phyloP scores from a whole-genome alignment of 352 stramenopile species.

The Globisporangium uncinulatum region DNA sequence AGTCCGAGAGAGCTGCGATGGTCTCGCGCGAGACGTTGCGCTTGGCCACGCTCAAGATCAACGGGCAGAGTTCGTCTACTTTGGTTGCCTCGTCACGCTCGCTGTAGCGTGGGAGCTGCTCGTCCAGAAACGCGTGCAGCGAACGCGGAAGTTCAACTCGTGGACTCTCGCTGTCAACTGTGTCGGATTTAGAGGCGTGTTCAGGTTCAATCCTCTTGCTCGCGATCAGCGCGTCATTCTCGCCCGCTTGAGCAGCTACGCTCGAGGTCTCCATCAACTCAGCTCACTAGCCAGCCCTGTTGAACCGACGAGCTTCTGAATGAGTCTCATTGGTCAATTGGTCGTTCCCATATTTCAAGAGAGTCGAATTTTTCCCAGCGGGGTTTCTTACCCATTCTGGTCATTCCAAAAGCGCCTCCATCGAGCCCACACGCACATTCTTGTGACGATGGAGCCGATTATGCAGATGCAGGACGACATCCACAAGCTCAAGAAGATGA shows the following conservation, averaged over 20 bases:
- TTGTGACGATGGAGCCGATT: slow-evolving; percentile 72
- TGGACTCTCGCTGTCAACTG: neutral
- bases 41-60: slow-evolving; percentile 19
- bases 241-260: too few species aligned
- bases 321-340: too few species aligned
- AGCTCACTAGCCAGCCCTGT: too few species aligned
- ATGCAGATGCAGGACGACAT: slow-evolving; percentile 91
- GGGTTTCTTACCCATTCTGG: too few species aligned
- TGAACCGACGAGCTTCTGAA: too few species aligned
- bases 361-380: too few species aligned
- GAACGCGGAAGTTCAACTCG: neutral
- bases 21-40: slow-evolving; percentile 12
- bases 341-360: too few species aligned
- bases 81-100: neutral
- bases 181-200: neutral
- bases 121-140: neutral
- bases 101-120: neutral
- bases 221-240: too few species aligned
- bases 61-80: neutral
- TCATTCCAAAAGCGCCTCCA: neutral
- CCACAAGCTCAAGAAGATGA: slow-evolving; percentile 90
- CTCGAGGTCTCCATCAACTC: too few species aligned
- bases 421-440: too few species aligned
- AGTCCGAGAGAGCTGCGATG: slow-evolving; percentile 21
- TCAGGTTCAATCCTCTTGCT: neutral